These are phyloP conservation scores for Arthrobotrys sinensis DNA, from an alignment of 2,329 filamentous ascomycete species.

Conservation along the genomic window DNA sequence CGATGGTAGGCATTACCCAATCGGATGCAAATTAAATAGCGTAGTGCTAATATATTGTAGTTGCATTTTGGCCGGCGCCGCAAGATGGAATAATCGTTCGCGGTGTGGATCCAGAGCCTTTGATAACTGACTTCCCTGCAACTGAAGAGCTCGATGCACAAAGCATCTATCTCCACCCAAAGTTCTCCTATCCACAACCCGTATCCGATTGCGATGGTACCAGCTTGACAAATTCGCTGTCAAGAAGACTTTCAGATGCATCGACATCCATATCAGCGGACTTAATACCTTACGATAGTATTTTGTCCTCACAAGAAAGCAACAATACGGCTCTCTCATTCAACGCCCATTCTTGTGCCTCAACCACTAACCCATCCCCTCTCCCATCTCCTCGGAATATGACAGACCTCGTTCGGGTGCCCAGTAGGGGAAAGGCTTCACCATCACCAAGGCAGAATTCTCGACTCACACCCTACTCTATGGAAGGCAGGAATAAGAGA, in stretches of 20 bases:
- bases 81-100: slow-evolving; percentile 59
- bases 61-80: slow-evolving; percentile 53
- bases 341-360: slow-evolving; percentile 31
- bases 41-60: slow-evolving; percentile 30
- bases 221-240: slow-evolving; percentile 62
- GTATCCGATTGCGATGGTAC: slow-evolving; percentile 60
- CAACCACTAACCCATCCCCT: slow-evolving; percentile 76
- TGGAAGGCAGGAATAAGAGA: slow-evolving; percentile 79
- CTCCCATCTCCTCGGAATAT: slow-evolving; percentile 77
- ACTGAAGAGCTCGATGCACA: slow-evolving; percentile 47
- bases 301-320: slow-evolving; percentile 58
- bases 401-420: slow-evolving; percentile 67
- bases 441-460: slow-evolving; percentile 74
- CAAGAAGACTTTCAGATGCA: slow-evolving; percentile 63
- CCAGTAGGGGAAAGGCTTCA: slow-evolving; percentile 78
- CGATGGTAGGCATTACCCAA: slow-evolving; percentile 37
- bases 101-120: slow-evolving; percentile 51
- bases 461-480: slow-evolving; percentile 79
- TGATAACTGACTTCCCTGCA: slow-evolving; percentile 47
- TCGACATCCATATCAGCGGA: slow-evolving; percentile 62
- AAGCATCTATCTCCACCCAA: slow-evolving; percentile 53
- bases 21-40: not conserved
- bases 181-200: slow-evolving; percentile 58
- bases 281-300: slow-evolving; percentile 56
- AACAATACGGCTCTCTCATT: slow-evolving; percentile 31